Conservation (phyloP, 305 asterid species). For the Nicotiana rustica region DNA sequence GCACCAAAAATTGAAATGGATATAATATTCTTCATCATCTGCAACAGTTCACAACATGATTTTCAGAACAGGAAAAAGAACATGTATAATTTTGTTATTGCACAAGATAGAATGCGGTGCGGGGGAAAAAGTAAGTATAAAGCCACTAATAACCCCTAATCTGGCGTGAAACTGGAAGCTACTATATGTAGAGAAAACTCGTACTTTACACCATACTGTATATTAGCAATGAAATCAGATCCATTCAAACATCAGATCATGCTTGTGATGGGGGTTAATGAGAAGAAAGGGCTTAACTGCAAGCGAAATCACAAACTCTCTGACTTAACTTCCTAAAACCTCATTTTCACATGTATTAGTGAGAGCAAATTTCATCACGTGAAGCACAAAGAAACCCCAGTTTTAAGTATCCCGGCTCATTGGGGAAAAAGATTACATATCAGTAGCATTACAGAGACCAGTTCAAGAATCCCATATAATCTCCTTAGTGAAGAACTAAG, state of each 20-base stretch:
- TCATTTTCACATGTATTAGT: background rate
- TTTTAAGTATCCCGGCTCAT: background rate
- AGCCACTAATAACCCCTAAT: background rate
- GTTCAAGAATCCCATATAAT: background rate
- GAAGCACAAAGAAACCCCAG: constrained; percentile 26
- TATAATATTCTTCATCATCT: background rate
- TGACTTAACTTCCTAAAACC: background rate
- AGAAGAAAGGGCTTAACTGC: background rate
- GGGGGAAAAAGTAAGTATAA: background rate
- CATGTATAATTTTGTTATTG: background rate
- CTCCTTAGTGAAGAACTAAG: constrained; percentile 13
- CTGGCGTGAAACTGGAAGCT: background rate
- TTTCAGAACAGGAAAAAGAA: background rate
- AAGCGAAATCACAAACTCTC: background rate
- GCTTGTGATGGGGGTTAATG: constrained; percentile 7
- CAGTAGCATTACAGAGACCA: background rate
- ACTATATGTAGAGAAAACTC: background rate
- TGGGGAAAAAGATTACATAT: background rate
- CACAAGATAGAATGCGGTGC: background rate
- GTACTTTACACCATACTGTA: background rate
- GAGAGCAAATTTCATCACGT: background rate
- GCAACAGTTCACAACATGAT: background rate
- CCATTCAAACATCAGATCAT: background rate
- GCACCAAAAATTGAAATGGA: background rate
- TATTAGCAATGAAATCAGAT: background rate